Conservation (phyloP, 352 stramenopile genomes). For the Phytophthora capsici region DNA sequence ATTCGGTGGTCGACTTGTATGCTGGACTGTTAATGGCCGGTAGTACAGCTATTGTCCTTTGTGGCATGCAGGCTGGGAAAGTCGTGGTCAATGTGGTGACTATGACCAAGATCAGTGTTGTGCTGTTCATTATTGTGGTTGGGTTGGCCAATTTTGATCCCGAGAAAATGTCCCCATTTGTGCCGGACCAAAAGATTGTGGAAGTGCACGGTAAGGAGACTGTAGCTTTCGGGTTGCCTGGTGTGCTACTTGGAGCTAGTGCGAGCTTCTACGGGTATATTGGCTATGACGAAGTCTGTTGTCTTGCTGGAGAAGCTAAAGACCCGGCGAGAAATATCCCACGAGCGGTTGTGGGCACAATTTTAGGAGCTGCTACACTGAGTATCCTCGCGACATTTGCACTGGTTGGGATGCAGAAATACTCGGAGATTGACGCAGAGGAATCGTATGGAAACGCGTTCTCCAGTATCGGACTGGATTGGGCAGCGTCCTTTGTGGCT, state of each 20-base stretch:
- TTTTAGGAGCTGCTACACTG: conserved; percentile 82
- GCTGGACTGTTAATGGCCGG: conserved; percentile 79
- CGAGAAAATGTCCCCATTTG: conserved; percentile 87
- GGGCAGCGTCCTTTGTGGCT: conserved; percentile 87
- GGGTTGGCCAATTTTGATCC: conserved; percentile 85
- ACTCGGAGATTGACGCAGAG: conserved; percentile 76
- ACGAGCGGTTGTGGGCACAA: conserved; percentile 88
- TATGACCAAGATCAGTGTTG: conserved; percentile 90
- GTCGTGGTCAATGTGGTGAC: conserved; percentile 91
- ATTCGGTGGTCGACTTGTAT: conserved; percentile 73
- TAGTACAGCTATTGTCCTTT: conserved; percentile 74
- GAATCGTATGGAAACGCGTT: conserved; percentile 83
- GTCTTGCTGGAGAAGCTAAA: conserved; percentile 89
- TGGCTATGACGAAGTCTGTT: conserved; percentile 97
- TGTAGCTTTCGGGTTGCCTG: conserved; percentile 69
- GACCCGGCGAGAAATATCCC: conserved; percentile 90
- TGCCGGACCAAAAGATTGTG: conserved; percentile 50
- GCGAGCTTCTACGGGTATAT: conserved; percentile 97
- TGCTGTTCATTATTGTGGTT: conserved; percentile 93
- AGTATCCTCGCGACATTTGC: conserved; percentile 90
- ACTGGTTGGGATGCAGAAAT: conserved; percentile 93
- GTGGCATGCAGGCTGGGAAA: conserved; percentile 90
- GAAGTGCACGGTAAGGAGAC: conserved; percentile 36
- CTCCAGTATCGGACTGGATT: conserved; percentile 58
- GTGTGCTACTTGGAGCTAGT: conserved; percentile 90